Percentiles rank a stretch among this genome's conserved stretches.
These are phyloP conservation scores for Quercus parvula DNA, from an alignment of 306 rosid genomes.

Conservation along the genomic window DNA sequence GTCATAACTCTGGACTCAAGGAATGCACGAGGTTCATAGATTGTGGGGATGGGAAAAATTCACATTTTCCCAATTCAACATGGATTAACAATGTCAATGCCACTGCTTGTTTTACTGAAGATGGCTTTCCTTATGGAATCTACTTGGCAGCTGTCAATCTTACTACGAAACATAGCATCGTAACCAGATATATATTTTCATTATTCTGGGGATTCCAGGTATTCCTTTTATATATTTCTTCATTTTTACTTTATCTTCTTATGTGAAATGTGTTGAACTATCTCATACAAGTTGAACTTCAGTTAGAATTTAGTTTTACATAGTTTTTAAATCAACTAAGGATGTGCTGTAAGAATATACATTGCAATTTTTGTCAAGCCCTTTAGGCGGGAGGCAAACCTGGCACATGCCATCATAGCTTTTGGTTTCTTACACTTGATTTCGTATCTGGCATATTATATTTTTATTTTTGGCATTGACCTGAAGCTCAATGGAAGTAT, in stretches of 20 bases:
- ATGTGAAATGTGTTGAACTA: background rate
- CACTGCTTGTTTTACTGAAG: constrained; percentile 30
- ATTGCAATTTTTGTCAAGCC: background rate
- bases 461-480: background rate
- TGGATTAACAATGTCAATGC: background rate
- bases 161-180: constrained; percentile 29
- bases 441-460: background rate
- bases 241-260: constrained; percentile 1
- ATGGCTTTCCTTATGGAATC: constrained; percentile 51
- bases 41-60: constrained; percentile 47
- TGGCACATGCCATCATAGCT: too few species aligned
- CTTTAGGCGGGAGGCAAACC: too few species aligned
- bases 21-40: constrained; percentile 47
- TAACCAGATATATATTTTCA: constrained; percentile 64
- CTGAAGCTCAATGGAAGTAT: background rate
- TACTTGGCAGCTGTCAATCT: constrained; percentile 54
- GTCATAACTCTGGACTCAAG: background rate
- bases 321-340: background rate
- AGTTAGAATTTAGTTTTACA: background rate
- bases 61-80: background rate
- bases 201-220: constrained; percentile 97
- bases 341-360: background rate
- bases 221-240: constrained; percentile 10
- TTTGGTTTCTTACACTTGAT: background rate
- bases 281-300: background rate